Conservation (phyloP, 2,329 filamentous ascomycete genomes). For the Scorias spongiosa region DNA sequence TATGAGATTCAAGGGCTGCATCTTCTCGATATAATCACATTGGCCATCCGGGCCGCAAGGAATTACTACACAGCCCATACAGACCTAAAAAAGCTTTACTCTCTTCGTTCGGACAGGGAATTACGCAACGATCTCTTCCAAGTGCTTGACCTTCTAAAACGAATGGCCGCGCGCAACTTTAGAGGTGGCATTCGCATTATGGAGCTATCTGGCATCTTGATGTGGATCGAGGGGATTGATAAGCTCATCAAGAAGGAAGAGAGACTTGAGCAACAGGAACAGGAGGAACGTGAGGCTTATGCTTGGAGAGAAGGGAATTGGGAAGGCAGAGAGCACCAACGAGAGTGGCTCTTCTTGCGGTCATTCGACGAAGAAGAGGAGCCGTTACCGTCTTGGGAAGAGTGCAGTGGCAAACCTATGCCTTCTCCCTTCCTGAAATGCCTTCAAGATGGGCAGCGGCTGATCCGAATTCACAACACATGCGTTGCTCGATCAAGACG, state of each 20-base stretch:
- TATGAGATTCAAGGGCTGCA: constrained; percentile 83
- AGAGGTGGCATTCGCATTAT: constrained; percentile 63
- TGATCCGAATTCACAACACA: constrained; percentile 81
- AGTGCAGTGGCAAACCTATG: constrained; percentile 23
- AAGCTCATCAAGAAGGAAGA: constrained; percentile 64
- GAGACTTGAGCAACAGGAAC: constrained; percentile 59
- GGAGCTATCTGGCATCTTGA: constrained; percentile 59
- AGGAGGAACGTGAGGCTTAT: constrained; percentile 55
- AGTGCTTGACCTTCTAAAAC: constrained; percentile 81
- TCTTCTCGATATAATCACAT: constrained; percentile 78
- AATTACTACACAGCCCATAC: constrained; percentile 93
- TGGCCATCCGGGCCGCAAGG: constrained; percentile 91
- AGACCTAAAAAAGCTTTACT: constrained; percentile 66
- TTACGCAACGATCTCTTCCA: constrained; percentile 71
- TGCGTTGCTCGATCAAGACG: constrained; percentile 71
- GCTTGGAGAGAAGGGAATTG: constrained; percentile 65
- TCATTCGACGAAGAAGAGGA: constrained; percentile 45
- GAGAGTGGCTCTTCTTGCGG: constrained; percentile 67
- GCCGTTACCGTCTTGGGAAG: constrained; percentile 25
- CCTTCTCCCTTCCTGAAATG: constrained; percentile 60
- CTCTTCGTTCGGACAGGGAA: constrained; percentile 74
- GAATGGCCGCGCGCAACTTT: constrained; percentile 80
- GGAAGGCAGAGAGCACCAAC: constrained; percentile 55
- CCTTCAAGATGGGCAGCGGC: constrained; percentile 62
- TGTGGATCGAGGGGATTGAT: constrained; percentile 68